These are phyloP conservation scores for Kernera saxatilis DNA, from an alignment of 345 rosid genomes.

Conservation along the genomic window DNA sequence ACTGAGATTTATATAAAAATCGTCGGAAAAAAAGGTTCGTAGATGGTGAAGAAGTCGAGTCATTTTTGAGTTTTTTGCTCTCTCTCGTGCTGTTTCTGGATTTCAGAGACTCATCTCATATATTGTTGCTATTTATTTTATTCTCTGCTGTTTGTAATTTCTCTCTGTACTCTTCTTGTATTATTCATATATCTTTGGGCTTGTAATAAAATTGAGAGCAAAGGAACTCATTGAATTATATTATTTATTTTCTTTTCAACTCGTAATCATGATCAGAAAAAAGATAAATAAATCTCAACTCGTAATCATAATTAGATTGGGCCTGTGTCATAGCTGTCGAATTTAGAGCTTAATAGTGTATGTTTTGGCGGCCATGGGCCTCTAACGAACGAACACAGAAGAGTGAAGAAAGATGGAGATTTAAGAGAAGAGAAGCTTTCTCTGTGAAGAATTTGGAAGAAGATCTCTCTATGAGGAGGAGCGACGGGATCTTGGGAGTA, in stretches of 20 bases:
- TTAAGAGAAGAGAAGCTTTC: not conserved
- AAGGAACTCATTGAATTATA: not conserved
- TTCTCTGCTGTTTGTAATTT: not conserved
- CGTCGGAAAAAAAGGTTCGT: not conserved
- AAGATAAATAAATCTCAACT: not conserved
- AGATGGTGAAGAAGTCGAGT: not conserved
- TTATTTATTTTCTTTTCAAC: not conserved
- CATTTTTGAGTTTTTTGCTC: conserved; percentile 4
- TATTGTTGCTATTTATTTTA: conserved; percentile 9
- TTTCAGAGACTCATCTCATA: conserved; percentile 3
- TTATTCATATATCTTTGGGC: conserved; percentile 6
- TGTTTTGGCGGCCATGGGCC: too few species aligned
- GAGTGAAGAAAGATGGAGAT: not conserved
- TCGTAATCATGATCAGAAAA: not conserved
- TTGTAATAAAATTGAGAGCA: conserved; percentile 10
- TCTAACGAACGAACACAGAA: too few species aligned
- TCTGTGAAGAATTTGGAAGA: not conserved
- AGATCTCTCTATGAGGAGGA: conserved; percentile 56
- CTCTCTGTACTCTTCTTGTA: not conserved
- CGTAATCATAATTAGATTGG: not conserved
- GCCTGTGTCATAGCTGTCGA: not conserved
- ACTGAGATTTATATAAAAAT: conserved; percentile 32
- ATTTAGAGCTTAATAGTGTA: too few species aligned
- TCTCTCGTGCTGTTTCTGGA: conserved; percentile 5
- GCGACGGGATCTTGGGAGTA: conserved; percentile 74